Evolutionary conservation across 495 filamentous ascomycete species (phyloP).

Genomic region (Bacidia gigantensis): DNA sequence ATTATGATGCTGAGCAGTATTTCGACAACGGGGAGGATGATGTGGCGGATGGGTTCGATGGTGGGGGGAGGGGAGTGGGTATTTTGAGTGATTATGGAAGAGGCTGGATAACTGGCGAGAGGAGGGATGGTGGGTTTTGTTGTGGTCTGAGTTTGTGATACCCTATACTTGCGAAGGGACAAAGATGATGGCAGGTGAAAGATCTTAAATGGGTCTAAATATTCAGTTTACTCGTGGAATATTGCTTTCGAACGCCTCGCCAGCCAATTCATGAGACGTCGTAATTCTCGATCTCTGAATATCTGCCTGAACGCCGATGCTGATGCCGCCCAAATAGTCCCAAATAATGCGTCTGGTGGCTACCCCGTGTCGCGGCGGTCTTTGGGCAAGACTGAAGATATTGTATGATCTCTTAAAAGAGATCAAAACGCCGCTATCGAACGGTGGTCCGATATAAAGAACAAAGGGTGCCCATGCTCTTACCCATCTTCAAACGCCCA

Average conservation of each 20-base stretch:
- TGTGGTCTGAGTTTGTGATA: neutral
- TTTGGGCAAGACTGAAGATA: neutral
- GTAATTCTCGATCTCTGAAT: too few relatives aligned
- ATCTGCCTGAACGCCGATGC: too few relatives aligned
- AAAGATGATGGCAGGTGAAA: neutral
- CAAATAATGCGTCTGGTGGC: too few relatives aligned
- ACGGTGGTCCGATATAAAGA: neutral
- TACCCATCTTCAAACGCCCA: conserved; percentile 57
- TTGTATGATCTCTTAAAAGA: neutral
- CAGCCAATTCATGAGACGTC: neutral
- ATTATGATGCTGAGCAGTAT: conserved; percentile 54
- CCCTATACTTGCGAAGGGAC: neutral
- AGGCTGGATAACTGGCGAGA: neutral
- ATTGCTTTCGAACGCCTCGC: neutral
- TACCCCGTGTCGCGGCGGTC: too few relatives aligned
- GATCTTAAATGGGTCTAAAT: neutral
- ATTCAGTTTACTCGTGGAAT: neutral
- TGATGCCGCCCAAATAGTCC: too few relatives aligned
- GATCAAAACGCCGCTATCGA: neutral
- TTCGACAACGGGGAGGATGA: conserved; percentile 54
- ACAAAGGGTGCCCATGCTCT: neutral
- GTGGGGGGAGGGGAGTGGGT: conserved; percentile 36
- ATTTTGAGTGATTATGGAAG: conserved; percentile 18
- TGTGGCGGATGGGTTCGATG: conserved; percentile 37
- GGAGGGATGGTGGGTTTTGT: neutral